Evolutionary conservation across 2,329 filamentous ascomycete genomes (phyloP).

Genomic region (Curvularia sp.): DNA sequence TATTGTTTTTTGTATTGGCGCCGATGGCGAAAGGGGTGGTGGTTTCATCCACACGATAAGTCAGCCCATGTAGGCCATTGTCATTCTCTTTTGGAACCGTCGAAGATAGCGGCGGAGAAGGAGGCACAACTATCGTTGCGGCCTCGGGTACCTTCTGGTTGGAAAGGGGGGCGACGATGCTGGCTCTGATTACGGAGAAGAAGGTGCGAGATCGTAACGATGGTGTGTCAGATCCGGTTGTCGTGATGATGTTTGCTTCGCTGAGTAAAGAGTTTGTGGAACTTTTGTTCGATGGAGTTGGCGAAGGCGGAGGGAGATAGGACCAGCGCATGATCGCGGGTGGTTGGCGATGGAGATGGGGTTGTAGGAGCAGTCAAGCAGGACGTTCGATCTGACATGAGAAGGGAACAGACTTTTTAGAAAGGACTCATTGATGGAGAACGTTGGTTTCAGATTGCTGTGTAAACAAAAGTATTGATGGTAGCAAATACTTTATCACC

Average conservation of each 20-base stretch:
- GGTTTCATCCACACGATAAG: neutral
- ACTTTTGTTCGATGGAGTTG: neutral
- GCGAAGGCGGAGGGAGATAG: neutral
- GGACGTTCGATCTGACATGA: neutral
- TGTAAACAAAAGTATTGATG: neutral
- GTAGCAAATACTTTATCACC: neutral
- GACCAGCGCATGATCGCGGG: neutral
- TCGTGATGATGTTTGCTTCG: neutral
- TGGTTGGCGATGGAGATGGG: neutral
- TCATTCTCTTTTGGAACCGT: neutral
- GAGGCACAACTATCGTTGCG: neutral
- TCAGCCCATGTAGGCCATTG: neutral
- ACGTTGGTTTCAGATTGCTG: neutral
- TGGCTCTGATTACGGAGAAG: slow-evolving; percentile 1
- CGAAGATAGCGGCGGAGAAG: neutral
- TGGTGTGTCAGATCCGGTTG: neutral
- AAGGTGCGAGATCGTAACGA: neutral
- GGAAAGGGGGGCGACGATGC: neutral
- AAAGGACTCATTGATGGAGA: neutral
- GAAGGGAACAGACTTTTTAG: neutral
- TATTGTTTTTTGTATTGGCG: neutral
- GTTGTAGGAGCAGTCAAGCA: neutral
- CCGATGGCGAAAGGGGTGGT: neutral
- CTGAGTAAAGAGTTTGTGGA: neutral
- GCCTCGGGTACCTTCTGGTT: neutral